phyloP scores from a whole-genome alignment of 2,329 filamentous ascomycete species.

The Penicillium thymicola region DNA sequence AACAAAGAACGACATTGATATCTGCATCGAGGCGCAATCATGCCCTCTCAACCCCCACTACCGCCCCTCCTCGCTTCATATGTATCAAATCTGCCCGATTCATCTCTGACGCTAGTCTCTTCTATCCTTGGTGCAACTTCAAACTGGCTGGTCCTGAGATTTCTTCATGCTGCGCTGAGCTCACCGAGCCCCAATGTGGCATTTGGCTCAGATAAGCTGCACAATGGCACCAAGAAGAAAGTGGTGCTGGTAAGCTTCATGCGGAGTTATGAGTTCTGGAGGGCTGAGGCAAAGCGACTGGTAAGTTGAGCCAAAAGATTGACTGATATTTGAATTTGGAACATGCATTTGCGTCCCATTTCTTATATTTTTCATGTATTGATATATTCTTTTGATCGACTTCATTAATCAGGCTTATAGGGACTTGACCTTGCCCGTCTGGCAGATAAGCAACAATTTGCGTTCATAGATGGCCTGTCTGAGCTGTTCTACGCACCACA shows the following conservation, averaged over 20 bases:
- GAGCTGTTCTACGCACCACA: constrained; percentile 49
- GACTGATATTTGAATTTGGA: not conserved
- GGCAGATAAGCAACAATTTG: constrained; percentile 57
- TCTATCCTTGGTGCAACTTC: constrained; percentile 48
- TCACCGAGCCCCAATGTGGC: constrained; percentile 14
- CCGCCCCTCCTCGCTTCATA: constrained; percentile 41
- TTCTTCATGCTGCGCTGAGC: constrained; percentile 48
- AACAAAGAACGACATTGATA: not conserved
- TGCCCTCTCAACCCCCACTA: constrained; percentile 41
- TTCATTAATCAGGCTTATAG: constrained; percentile 34
- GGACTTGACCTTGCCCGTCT: constrained; percentile 68
- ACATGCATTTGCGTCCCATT: not conserved
- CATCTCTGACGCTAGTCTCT: constrained; percentile 44
- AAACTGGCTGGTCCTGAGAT: constrained; percentile 57
- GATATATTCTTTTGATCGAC: not conserved
- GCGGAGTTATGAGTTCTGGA: constrained; percentile 76
- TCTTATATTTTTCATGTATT: not conserved
- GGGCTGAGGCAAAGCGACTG: constrained; percentile 63
- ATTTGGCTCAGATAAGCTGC: constrained; percentile 23
- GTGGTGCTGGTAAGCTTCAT: constrained; percentile 82
- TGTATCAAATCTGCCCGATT: constrained; percentile 33
- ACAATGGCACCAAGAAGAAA: constrained; percentile 40
- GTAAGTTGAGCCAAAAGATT: constrained; percentile 44
- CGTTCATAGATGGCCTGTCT: constrained; percentile 72
- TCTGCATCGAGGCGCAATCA: constrained; percentile 15